A percentile compares a stretch with the other conserved stretches of the same genome.
These are phyloP conservation scores for Debaryomycetaceae sp. DNA, from an alignment of 1,139 yeast species.

Conservation along the genomic window DNA sequence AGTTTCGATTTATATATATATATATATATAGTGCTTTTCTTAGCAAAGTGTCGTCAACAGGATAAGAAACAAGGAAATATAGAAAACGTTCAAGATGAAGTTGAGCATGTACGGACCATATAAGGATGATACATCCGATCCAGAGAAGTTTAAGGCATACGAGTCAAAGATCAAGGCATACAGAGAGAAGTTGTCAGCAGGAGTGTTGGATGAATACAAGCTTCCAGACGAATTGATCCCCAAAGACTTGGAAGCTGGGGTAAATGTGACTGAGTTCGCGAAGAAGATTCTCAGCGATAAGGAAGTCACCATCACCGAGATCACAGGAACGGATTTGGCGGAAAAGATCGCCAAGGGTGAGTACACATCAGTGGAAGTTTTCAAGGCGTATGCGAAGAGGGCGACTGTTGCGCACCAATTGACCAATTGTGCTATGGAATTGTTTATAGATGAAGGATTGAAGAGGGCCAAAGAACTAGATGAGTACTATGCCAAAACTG, in stretches of 20 bases:
- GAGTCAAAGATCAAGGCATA: conserved; percentile 30
- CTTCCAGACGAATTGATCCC: conserved; percentile 32
- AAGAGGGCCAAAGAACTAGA: conserved; percentile 29
- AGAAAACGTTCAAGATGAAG: conserved; percentile 19
- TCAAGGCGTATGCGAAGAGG: conserved; percentile 48
- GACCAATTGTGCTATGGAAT: conserved; percentile 31
- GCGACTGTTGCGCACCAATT: conserved; percentile 36
- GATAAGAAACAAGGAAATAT: conserved; percentile 61
- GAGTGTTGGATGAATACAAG: conserved; percentile 38
- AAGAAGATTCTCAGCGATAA: conserved; percentile 37
- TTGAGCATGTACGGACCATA: conserved; percentile 6
- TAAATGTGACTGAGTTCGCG: conserved; percentile 44
- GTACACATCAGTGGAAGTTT: conserved; percentile 42
- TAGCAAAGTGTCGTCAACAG: conserved; percentile 59
- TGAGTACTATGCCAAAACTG: conserved; percentile 10
- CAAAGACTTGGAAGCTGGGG: conserved; percentile 21
- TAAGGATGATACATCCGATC: conserved; percentile 2
- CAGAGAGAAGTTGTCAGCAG: conserved; percentile 35
- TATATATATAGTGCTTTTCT: conserved; percentile 41
- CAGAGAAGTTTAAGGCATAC: conserved; percentile 1
- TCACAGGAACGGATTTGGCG: conserved; percentile 33
- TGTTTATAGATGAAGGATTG: conserved; percentile 31
- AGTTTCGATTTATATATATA: not conserved
- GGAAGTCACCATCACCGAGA: conserved; percentile 41
- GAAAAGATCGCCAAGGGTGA: conserved; percentile 29